Base-by-base conservation (phyloP, 768 basidiomycete genomes). In the Suillus americanus region DNA sequence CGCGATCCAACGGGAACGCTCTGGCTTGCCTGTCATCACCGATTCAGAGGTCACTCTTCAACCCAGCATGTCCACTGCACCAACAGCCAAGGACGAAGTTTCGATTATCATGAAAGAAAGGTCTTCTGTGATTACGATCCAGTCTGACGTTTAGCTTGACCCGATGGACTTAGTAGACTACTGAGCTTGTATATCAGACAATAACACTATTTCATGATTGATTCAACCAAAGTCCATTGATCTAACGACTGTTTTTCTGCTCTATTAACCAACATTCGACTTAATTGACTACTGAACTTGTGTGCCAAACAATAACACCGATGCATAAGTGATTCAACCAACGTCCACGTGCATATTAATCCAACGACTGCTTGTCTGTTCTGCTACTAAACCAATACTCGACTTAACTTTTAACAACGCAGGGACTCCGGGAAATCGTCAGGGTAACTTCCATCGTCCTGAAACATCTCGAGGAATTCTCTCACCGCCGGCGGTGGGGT, bases 371-470 rank as follows among this genome's bases (percentile, higher is more conserved):
- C 38, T 30, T 38, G 23, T 41, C 9, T 41, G 12, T 6, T 41
- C 18, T 59, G 0, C 25, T 41, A 60, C n/a, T n/a, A n/a, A n/a
- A 50, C 23, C 23, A 30, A 40, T 5, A 30, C 13, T 5, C 35
- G 6, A 59, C 18, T 38, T 18, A 23, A 25, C 18, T 13, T 20
- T 18, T 28, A 40, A 28, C 37, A 59, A 53, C 69, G 73, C 33
- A 77, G 54, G 35, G 75, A 77, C 46, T 72, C 71, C 28, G 75
- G 75, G 65, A 77, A 77, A 65, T 78, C 71, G 43, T 72, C 64
- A 48, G 75, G 75, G 48, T 78, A 77, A 35, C 75, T 77, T 50
- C 74, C 75, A 38, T 77, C 74, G 25, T 71, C 77, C 28, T 72
- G 60, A 35, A 77, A 77, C 75, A 78, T 78, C 20, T 65, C 61